A percentile compares a stretch with the other conserved stretches of the same genome.
These are phyloP conservation scores for Eucalyptus erythrocorys DNA, from an alignment of 345 rosid species.

Conservation along the genomic window DNA sequence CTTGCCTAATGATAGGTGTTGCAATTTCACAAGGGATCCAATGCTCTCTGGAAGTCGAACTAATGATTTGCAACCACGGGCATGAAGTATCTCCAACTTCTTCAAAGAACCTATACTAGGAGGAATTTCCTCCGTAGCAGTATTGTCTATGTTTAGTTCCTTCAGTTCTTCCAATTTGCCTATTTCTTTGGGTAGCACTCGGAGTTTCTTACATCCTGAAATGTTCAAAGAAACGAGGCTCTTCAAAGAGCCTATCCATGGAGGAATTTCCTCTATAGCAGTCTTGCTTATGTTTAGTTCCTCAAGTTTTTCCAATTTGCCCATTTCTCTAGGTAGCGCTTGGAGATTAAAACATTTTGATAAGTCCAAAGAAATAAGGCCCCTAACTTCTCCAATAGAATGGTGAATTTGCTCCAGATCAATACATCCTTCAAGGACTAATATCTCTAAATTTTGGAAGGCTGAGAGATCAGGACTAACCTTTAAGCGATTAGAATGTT, in stretches of 20 bases:
- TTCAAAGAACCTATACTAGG: background rate
- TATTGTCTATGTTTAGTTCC: background rate
- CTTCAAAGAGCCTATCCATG: background rate
- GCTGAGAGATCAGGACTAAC: no score
- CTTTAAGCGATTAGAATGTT: no score
- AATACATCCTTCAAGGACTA: no score
- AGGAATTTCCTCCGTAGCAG: background rate
- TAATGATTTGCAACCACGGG: background rate
- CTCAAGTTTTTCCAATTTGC: no score
- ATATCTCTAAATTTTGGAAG: no score
- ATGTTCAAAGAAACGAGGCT: background rate
- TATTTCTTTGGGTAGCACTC: background rate
- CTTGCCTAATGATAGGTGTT: background rate
- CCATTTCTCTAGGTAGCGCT: no score
- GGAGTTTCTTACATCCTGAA: background rate
- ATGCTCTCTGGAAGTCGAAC: background rate
- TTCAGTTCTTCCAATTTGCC: background rate
- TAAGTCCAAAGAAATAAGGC: no score
- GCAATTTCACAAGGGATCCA: background rate
- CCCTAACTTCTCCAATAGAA: no score
- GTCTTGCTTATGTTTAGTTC: no score
- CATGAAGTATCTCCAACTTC: background rate
- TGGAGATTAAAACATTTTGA: rapidly evolving
- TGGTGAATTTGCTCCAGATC: no score
- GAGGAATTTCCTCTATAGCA: no score